Evolutionary conservation across 2,329 filamentous ascomycete species (phyloP).

Genomic region (Fusarium xyrophilum): DNA sequence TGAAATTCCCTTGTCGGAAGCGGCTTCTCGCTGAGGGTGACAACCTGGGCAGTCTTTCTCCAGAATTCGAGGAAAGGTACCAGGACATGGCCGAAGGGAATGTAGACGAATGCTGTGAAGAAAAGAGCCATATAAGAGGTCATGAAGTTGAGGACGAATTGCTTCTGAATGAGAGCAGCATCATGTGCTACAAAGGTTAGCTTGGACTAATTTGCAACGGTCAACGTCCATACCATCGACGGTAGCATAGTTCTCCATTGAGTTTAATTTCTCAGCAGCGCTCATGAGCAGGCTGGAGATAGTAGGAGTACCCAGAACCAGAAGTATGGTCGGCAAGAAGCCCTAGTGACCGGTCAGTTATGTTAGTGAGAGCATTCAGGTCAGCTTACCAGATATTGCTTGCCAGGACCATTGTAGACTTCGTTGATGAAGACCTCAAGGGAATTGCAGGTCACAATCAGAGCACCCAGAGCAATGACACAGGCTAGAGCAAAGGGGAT

Average conservation of each 20-base stretch:
- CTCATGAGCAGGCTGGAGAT: conserved; percentile 77
- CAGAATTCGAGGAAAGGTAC: conserved; percentile 88
- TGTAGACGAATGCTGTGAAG: conserved; percentile 91
- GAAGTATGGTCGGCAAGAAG: conserved; percentile 85
- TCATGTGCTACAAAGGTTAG: conserved; percentile 67
- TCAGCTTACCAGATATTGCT: conserved; percentile 74
- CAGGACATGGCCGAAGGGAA: conserved; percentile 85
- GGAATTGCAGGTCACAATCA: conserved; percentile 87
- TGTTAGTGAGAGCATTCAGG: neutral
- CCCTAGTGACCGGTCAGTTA: conserved; percentile 57
- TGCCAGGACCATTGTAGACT: conserved; percentile 88
- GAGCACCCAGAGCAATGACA: conserved; percentile 72
- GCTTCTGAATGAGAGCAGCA: conserved; percentile 85
- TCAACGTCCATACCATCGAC: conserved; percentile 61
- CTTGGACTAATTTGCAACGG: neutral
- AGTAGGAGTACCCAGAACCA: conserved; percentile 82
- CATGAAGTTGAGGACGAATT: conserved; percentile 96
- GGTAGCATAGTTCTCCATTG: conserved; percentile 92
- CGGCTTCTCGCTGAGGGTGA: conserved; percentile 78
- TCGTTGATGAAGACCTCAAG: conserved; percentile 97
- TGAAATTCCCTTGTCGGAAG: conserved; percentile 71
- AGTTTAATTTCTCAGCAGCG: conserved; percentile 78
- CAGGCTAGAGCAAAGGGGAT: conserved; percentile 84
- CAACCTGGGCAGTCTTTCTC: conserved; percentile 73
- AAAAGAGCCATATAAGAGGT: conserved; percentile 93